Conservation (phyloP, 352 stramenopile species). For the Plasmopara halstedii region DNA sequence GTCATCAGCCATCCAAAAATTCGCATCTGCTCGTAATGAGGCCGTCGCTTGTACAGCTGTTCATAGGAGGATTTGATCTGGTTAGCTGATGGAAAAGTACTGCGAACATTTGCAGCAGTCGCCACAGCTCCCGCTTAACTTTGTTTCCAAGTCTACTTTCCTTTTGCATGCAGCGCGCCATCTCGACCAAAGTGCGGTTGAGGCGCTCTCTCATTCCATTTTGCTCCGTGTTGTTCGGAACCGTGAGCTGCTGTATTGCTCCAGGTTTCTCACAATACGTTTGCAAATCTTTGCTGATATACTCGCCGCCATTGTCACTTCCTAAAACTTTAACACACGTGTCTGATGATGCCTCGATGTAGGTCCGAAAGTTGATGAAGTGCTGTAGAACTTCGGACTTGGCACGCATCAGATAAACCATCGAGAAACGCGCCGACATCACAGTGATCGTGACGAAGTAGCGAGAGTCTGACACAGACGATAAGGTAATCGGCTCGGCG, state of each 20-base stretch:
- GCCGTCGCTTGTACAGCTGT: no score
- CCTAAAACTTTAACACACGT: background rate
- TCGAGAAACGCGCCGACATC: background rate
- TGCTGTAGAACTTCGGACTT: background rate
- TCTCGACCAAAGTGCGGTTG: background rate
- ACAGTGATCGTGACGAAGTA: background rate
- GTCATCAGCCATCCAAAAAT: no score
- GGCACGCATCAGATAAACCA: background rate
- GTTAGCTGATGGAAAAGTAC: no score
- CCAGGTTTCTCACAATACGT: background rate
- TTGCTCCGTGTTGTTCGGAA: background rate
- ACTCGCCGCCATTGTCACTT: background rate
- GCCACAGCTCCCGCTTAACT: no score
- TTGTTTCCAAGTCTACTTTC: no score
- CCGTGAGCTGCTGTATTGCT: background rate
- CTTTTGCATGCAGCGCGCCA: conserved; percentile 3
- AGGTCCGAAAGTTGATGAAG: background rate
- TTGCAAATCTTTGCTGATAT: background rate
- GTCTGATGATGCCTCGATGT: background rate
- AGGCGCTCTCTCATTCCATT: conserved; percentile 1
- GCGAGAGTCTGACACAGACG: background rate
- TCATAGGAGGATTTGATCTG: no score
- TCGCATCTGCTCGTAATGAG: no score
- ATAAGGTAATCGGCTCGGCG: background rate
- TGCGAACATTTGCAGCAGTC: no score